Evolutionary conservation across 1,139 yeast genomes (phyloP).

Genomic region (Meyerozyma guilliermondii): DNA sequence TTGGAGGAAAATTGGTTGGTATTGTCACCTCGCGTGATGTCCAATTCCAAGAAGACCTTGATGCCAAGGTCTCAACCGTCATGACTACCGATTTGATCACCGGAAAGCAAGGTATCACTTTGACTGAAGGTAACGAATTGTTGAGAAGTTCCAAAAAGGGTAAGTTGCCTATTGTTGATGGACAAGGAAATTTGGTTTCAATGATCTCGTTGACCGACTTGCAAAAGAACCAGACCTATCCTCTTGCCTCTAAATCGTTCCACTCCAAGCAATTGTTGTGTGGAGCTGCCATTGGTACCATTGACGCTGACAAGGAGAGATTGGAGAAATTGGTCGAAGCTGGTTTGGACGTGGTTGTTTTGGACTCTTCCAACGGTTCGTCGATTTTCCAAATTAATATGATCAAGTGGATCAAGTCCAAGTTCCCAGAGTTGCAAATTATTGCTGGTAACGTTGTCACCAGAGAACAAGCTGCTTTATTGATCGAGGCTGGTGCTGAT

Average conservation of each 20-base stretch:
- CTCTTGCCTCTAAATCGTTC: slow-evolving; percentile 90
- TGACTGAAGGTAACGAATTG: slow-evolving; percentile 83
- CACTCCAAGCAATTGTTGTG: slow-evolving; percentile 92
- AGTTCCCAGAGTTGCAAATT: slow-evolving; percentile 75
- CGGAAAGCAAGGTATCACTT: slow-evolving; percentile 75
- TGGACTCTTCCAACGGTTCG: slow-evolving; percentile 98
- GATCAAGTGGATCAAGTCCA: slow-evolving; percentile 85
- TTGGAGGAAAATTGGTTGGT: slow-evolving; percentile 89
- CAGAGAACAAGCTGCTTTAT: slow-evolving; percentile 96
- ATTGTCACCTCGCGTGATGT: slow-evolving; percentile 95
- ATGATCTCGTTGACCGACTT: slow-evolving; percentile 93
- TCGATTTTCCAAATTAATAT: slow-evolving; percentile 90
- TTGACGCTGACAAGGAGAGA: slow-evolving; percentile 84
- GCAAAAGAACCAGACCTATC: slow-evolving; percentile 92
- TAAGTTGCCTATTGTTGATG: slow-evolving; percentile 89
- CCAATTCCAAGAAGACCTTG: slow-evolving; percentile 81
- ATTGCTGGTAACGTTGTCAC: slow-evolving; percentile 99
- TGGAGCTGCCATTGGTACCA: slow-evolving; percentile 98
- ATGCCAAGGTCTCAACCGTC: slow-evolving; percentile 61
- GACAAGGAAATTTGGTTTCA: slow-evolving; percentile 70
- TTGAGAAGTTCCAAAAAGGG: slow-evolving; percentile 95
- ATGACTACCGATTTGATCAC: slow-evolving; percentile 91
- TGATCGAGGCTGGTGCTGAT: slow-evolving; percentile 96
- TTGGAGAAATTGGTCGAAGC: slow-evolving; percentile 83
- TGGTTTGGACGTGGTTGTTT: slow-evolving; percentile 92